Evolutionary conservation across 2,329 filamentous ascomycete genomes (phyloP), one percentile per base, ranked within the genome.

Genomic region (Verticillium nonalfalfae): DNA sequence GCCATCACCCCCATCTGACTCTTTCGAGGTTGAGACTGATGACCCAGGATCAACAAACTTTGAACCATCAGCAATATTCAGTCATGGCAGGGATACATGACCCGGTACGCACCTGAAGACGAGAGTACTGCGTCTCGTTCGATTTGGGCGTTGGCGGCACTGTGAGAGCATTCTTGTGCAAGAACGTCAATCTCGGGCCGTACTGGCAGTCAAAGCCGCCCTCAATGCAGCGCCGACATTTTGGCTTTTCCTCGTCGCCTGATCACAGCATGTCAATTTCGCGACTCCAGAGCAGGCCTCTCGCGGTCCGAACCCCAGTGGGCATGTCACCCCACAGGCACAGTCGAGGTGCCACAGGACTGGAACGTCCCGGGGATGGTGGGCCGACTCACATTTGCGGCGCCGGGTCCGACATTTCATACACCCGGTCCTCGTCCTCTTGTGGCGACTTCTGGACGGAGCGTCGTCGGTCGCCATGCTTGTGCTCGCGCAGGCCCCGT

Each of bases 161-260:
- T 0, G 79, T 81, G 56, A 76, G 74, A 5, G 76, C 76, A 64
- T 82, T 82, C 67, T 81, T 81, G 7, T 76, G 73, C 2, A 82
- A 66, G 64, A 83, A 82, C 0, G 76, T 79, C 50, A 82, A 70
- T 18, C 76, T 72, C 3, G 77, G 73, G 11, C 78, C 78, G 65
- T 83, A 83, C 39, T 76, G 74, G 67, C 81, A 84, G 52, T 79
- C 73, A 35, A 81, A 76, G 9, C 75, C 75, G 38, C 80, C 77
- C 1, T 74, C 72, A 15, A 75, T 67, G 62, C 81, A 84, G 64
- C 80, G 78, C 54, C 74, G 75, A 54, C 81, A 84, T 2, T 69
- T 68, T 4, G 81, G 81, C 64, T 80, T 83, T 14, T 70, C 70
- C 69, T 83, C 81, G 62, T 83, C 81, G 62, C 81, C 80, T 83